phyloP scores from a whole-genome alignment of 352 stramenopile genomes.

The Phytophthora ramorum region DNA sequence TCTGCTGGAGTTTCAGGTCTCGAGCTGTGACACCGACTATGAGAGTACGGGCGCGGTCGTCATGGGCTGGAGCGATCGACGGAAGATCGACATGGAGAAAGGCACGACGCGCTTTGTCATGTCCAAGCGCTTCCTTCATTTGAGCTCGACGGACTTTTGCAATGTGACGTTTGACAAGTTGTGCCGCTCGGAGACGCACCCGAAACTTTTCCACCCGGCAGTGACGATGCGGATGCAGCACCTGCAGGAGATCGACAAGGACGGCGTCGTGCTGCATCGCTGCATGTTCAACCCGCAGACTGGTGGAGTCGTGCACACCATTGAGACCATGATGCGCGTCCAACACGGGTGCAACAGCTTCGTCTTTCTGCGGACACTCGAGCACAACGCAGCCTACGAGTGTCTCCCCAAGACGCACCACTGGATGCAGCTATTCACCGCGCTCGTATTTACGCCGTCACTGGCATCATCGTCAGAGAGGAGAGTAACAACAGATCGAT shows the following conservation, averaged over 20 bases:
- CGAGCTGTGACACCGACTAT: constrained; percentile 30
- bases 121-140: constrained; percentile 37
- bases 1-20: constrained; percentile 35
- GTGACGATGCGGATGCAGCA: constrained; percentile 36
- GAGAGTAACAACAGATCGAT: constrained; percentile 1
- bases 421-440: constrained; percentile 43
- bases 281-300: constrained; percentile 49
- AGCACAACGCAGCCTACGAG: constrained; percentile 31
- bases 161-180: constrained; percentile 41
- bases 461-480: not conserved
- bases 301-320: constrained; percentile 17
- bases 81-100: constrained; percentile 29
- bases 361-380: constrained; percentile 42
- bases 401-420: constrained; percentile 26
- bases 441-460: constrained; percentile 40
- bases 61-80: constrained; percentile 44
- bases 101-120: constrained; percentile 34
- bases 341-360: constrained; percentile 12
- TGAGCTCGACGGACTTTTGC: constrained; percentile 29
- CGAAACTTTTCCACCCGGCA: constrained; percentile 37
- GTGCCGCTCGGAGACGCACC: constrained; percentile 29
- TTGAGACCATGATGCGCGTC: too few species aligned
- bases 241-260: constrained; percentile 45
- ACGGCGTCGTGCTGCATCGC: constrained; percentile 47
- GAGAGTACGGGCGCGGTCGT: constrained; percentile 38